Evolutionary conservation across 1,139 yeast species (phyloP).

Genomic region (Geotrichum bryndzae): DNA sequence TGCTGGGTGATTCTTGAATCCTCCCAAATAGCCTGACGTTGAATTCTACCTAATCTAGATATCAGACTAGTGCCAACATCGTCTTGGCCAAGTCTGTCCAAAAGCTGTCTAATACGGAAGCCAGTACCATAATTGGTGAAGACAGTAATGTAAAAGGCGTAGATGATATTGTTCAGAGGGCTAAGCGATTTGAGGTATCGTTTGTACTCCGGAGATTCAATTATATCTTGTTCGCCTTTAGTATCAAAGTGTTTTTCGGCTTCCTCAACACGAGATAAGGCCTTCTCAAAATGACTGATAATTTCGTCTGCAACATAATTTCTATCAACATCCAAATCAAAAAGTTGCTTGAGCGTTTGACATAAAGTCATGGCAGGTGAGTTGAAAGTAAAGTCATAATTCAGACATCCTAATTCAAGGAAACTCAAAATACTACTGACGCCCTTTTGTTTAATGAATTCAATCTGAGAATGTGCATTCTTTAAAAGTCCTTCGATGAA

Average conservation of each 20-base stretch:
- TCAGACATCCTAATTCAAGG: constrained; percentile 29
- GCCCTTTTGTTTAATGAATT: constrained; percentile 33
- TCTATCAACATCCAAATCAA: constrained; percentile 30
- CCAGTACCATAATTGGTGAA: constrained; percentile 32
- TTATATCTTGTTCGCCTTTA: constrained; percentile 15
- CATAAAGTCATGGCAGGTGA: constrained; percentile 30
- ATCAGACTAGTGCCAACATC: constrained; percentile 17
- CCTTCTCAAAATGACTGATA: constrained; percentile 8
- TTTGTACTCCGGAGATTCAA: constrained; percentile 18
- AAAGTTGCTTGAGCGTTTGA: constrained; percentile 26
- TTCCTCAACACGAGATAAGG: constrained; percentile 9
- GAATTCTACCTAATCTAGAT: constrained; percentile 24
- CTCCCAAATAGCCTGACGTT: constrained; percentile 29
- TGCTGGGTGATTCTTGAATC: constrained; percentile 23
- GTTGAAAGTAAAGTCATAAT: constrained; percentile 36
- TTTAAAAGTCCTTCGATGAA: constrained; percentile 35
- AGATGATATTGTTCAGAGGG: constrained; percentile 24
- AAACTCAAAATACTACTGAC: constrained; percentile 27
- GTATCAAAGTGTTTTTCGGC: constrained; percentile 10
- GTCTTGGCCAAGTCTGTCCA: constrained; percentile 23
- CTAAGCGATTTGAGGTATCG: constrained; percentile 20
- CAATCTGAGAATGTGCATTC: constrained; percentile 32
- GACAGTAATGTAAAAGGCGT: constrained; percentile 28
- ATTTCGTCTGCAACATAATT: constrained; percentile 24
- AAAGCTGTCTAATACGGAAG: constrained; percentile 27